A percentile compares a stretch with the other conserved stretches of the same genome.
Evolutionary conservation across 495 filamentous ascomycete genomes (phyloP).

Genomic region (Penicillium coprophilum): DNA sequence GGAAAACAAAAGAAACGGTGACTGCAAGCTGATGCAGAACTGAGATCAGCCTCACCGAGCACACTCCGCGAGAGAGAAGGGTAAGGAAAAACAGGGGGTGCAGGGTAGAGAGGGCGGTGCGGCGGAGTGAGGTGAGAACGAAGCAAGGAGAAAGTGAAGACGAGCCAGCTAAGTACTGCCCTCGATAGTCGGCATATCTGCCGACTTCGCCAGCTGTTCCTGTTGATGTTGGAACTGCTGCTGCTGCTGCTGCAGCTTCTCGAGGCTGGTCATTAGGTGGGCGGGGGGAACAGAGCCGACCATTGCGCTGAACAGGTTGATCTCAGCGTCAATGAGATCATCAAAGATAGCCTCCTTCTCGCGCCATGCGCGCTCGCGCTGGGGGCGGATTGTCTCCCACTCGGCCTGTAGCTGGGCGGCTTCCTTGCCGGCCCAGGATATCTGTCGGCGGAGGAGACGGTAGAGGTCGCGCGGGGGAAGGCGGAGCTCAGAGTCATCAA

Average conservation of each 20-base stretch:
- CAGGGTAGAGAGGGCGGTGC: background rate
- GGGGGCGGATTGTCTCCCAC: constrained; percentile 62
- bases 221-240: constrained; percentile 25
- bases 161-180: constrained; percentile 9
- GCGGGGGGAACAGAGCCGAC: constrained; percentile 25
- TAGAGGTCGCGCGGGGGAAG: constrained; percentile 69
- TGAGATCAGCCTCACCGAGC: background rate
- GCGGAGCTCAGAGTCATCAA: constrained; percentile 69
- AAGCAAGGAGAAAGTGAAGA: background rate
- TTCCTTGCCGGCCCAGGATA: constrained; percentile 80
- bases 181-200: constrained; percentile 14
- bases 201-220: constrained; percentile 22
- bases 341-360: constrained; percentile 74
- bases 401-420: constrained; percentile 59
- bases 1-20: background rate
- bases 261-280: constrained; percentile 23
- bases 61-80: background rate
- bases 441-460: constrained; percentile 70
- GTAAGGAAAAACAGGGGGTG: background rate
- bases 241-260: constrained; percentile 33
- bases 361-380: constrained; percentile 74
- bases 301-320: constrained; percentile 43
- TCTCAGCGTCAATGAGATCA: constrained; percentile 58
- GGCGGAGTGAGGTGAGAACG: background rate
- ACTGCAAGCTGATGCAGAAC: background rate